Base-by-base conservation (phyloP, 2,329 filamentous ascomycete genomes). In the Fusarium solani-melongenae region DNA sequence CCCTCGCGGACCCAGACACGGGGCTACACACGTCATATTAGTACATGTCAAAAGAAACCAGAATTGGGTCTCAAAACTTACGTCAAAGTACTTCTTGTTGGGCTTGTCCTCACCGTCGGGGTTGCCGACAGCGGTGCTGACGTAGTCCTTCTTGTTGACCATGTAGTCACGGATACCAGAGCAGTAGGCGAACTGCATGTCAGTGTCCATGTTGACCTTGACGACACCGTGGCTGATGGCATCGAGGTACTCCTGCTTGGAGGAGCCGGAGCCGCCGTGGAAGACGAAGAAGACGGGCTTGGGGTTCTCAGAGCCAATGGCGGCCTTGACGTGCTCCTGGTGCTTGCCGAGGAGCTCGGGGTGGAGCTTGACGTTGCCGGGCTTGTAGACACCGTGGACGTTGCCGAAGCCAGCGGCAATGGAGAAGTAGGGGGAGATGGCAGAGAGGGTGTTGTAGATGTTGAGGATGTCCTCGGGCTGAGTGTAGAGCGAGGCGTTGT, bases 281-380 rank as follows among this genome's bases (percentile, higher is more conserved):
- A 99, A 99, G 84, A 99, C 96, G 81, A 99, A 94, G 92, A 95
- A 98, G 82, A 98, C 94, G 78, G 96, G 96, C 92, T 98, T 98
- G 82, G 93, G 89, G 76, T 93, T 90, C 79, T 89, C 87, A 80
- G 90, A 86, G 77, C 86, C 84, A 75, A 92, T 91, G 88, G 97
- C 90, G 85, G 96, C 91, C 86, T 94, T 91, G 84, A 98, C 94
- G 85, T 93, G 94, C 75, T 89, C 89, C 89, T 99, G 96, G 91
- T 99, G 96, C 93, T 98, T 98, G 85, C 91, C 90, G 79, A 99
- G 93, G 61, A 99, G 92, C 87, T 97, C 94, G 67, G 96, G 96
- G 88, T 97, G 95, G 75, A 99, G 92, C 87, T 94, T 94, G 86
- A 98, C 96, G 86, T 98, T 98, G 80, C 95, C 93, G 68, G 95